Base-by-base conservation (phyloP, 805 yeast genomes). In the Candida ponderosae region DNA sequence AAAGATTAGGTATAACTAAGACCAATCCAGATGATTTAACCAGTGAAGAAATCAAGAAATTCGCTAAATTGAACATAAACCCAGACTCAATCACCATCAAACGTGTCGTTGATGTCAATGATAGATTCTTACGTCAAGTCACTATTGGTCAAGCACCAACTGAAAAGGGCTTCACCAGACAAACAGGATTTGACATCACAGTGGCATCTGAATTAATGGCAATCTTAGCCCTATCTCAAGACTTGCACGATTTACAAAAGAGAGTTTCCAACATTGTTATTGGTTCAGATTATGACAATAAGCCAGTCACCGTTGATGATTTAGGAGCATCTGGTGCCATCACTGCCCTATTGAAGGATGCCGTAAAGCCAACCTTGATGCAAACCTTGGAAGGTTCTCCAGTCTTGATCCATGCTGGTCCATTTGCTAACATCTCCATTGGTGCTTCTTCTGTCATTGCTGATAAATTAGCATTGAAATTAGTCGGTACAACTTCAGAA, bases 161-260 rank as follows among this genome's bases (percentile, higher is more conserved):
- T 32, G 97, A 90, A 64, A 88, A 86, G 68, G 95, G 89, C 42
- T 75, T 77, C 40, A 76, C 82, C 18, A 79, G 97, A 56, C 71
- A 75, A 44, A 79, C 96, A 16, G 97, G 97, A 13, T 88, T 90
- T 63, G 97, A 90, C 59, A 89, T 90, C 57, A 82, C 97, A 13
- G 97, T 90, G 45, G 97, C 97, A 9, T 80, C 90, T 24, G 97
- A 90, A 66, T 75, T 88, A 48, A 90, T 90, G 97, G 97, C 97
- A 18, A 85, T 90, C 40, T 70, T 90, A 47, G 96, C 97, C 4
- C 69, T 90, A 37, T 76, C 94, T 8, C 79, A 76, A 37, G 76
- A 81, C 23, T 72, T 90, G 51, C 64, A 72, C 41, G 97, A 90
- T 60, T 74, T 90, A 83, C 75, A 96, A 58, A 74, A 74, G 50